A percentile compares a stretch with the other conserved stretches of the same genome.
Evolutionary conservation across 257 asterid species (phyloP).

Genomic region (Linderniella brevidens): DNA sequence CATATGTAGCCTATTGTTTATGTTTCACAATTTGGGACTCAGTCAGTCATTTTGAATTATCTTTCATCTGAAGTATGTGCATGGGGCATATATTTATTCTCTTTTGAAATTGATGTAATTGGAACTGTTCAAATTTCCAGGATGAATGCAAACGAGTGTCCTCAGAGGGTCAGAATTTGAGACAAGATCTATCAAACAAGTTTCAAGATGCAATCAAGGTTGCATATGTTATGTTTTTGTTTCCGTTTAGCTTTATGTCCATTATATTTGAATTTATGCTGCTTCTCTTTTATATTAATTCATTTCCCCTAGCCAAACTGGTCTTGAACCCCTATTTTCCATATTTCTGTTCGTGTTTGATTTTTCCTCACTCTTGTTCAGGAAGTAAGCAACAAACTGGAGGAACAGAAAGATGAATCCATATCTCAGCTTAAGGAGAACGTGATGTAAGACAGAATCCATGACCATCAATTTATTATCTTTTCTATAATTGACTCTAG

Average conservation of each 20-base stretch:
- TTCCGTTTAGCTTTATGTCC: background rate
- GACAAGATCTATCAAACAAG: constrained; percentile 80
- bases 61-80: too few species aligned
- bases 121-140: constrained; percentile 17
- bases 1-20: too few species aligned
- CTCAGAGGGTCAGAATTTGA: constrained; percentile 74
- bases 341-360: constrained; percentile 9
- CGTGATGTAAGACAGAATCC: constrained; percentile 60
- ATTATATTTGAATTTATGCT: background rate
- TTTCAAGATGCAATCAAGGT: constrained; percentile 98
- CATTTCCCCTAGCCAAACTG: background rate
- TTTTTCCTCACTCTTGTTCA: constrained; percentile 18
- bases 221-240: constrained; percentile 7
- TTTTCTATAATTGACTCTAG: background rate
- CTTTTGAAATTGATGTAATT: too few species aligned
- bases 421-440: constrained; percentile 89
- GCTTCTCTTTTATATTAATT: too few species aligned
- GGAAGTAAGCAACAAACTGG: constrained; percentile 93
- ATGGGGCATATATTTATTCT: too few species aligned
- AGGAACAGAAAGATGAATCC: constrained; percentile 88
- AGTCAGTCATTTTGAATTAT: too few species aligned
- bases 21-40: too few species aligned
- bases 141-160: constrained; percentile 93
- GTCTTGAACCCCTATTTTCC: background rate
- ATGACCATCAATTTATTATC: constrained; percentile 9